Percentiles rank a stretch among this genome's conserved stretches.
Conservation (phyloP, 2,329 filamentous ascomycete species). For the Neofusicoccum parvum region DNA sequence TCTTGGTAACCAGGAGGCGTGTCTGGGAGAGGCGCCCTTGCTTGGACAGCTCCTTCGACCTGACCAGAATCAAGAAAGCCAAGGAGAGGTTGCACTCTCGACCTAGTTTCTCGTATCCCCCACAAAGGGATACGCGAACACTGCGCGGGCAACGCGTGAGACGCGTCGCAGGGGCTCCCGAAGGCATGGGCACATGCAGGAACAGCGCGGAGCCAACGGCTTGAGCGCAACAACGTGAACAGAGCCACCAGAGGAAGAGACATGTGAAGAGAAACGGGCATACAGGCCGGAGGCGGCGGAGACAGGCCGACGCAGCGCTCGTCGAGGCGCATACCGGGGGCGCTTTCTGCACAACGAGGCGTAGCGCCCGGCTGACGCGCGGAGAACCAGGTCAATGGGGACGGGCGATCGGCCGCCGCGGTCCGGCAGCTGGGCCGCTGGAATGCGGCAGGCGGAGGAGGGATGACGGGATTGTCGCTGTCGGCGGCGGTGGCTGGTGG, state of each 20-base stretch:
- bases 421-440: not conserved
- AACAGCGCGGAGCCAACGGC: constrained; percentile 11
- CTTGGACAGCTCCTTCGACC: constrained; percentile 12
- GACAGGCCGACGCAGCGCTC: not conserved
- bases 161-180: constrained; percentile 18
- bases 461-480: not conserved
- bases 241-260: not conserved
- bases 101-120: constrained; percentile 17
- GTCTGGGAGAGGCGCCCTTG: constrained; percentile 18
- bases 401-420: not conserved
- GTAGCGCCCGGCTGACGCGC: constrained; percentile 4
- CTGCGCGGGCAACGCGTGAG: constrained; percentile 17
- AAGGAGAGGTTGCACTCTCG: constrained; percentile 16
- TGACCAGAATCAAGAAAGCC: not conserved
- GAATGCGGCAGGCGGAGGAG: constrained; percentile 1
- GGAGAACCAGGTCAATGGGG: constrained; percentile 5
- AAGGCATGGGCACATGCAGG: constrained; percentile 18
- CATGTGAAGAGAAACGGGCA: not conserved
- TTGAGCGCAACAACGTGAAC: not conserved
- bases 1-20: constrained; percentile 22
- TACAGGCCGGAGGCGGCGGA: not conserved
- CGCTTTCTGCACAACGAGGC: constrained; percentile 17
- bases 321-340: constrained; percentile 1
- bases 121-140: constrained; percentile 17
- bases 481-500: not conserved